Conservation (phyloP, 2,329 filamentous ascomycete species). For the Fusarium bactridioides region DNA sequence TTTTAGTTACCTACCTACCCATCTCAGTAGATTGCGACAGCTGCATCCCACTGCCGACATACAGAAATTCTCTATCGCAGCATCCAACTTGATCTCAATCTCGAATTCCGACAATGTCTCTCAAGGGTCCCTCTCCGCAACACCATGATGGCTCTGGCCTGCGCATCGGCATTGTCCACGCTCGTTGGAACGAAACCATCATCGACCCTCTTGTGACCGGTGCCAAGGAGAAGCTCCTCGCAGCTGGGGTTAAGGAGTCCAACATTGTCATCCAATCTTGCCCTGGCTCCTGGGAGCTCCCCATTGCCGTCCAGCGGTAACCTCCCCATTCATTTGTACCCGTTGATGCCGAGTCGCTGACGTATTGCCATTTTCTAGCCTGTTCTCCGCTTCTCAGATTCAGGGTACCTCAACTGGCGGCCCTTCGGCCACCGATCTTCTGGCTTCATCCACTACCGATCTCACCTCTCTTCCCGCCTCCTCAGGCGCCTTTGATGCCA, state of each 20-base stretch:
- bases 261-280: conserved; percentile 92
- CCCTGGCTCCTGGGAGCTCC: conserved; percentile 93
- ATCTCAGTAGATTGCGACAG: conserved; percentile 9
- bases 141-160: conserved; percentile 74
- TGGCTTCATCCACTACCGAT: conserved; percentile 74
- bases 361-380: conserved; percentile 54
- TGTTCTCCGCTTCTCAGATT: conserved; percentile 86
- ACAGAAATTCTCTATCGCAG: conserved; percentile 9
- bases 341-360: conserved; percentile 17
- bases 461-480: conserved; percentile 58
- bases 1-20: background rate
- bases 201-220: conserved; percentile 87
- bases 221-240: conserved; percentile 77
- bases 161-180: conserved; percentile 94
- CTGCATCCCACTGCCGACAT: background rate
- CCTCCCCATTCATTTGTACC: conserved; percentile 28
- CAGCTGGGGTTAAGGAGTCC: conserved; percentile 81
- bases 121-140: conserved; percentile 66
- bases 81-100: background rate
- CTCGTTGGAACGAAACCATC: conserved; percentile 90
- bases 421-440: conserved; percentile 77
- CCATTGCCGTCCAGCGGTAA: conserved; percentile 86
- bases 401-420: conserved; percentile 73
- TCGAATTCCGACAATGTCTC: conserved; percentile 41
- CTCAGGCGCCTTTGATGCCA: conserved; percentile 83